Percentiles rank a stretch among this genome's conserved stretches.
Evolutionary conservation across 345 rosid species (phyloP).

Genomic region (Limnanthes douglasii): DNA sequence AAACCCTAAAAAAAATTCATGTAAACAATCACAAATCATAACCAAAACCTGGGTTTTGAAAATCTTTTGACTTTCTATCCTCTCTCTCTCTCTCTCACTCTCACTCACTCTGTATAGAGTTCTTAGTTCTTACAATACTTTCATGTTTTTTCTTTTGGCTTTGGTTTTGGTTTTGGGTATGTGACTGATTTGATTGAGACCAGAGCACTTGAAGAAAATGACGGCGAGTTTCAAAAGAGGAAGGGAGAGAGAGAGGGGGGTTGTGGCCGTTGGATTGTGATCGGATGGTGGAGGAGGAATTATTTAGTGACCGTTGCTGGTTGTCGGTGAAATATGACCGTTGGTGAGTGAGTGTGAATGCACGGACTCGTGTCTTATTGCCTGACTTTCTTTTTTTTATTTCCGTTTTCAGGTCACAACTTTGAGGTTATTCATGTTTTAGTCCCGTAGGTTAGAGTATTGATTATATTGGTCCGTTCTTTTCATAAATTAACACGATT

Average conservation of each 20-base stretch:
- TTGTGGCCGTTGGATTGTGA: slow-evolving; percentile 40
- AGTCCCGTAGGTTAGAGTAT: too few species aligned
- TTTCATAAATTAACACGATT: too few species aligned
- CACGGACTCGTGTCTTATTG: too few species aligned
- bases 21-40: slow-evolving; percentile 4
- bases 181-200: slow-evolving; percentile 15
- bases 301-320: slow-evolving; percentile 67
- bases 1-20: slow-evolving; percentile 10
- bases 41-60: slow-evolving; percentile 6
- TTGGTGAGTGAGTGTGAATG: slow-evolving; percentile 41
- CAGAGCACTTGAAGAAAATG: slow-evolving; percentile 3
- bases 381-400: too few species aligned
- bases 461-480: too few species aligned
- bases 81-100: slow-evolving; percentile 3
- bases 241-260: slow-evolving; percentile 18
- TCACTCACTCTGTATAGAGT: neutral
- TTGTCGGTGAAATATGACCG: slow-evolving; percentile 97
- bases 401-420: too few species aligned
- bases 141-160: slow-evolving; percentile 21
- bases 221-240: slow-evolving; percentile 8
- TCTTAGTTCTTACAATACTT: slow-evolving; percentile 8
- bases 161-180: slow-evolving; percentile 14
- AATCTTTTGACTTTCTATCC: slow-evolving; percentile 8
- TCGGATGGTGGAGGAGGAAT: slow-evolving; percentile 31
- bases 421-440: too few species aligned